These are phyloP conservation scores for Pseudovirgaria hyperparasitica DNA, from an alignment of 2,329 filamentous ascomycete species.

Conservation along the genomic window DNA sequence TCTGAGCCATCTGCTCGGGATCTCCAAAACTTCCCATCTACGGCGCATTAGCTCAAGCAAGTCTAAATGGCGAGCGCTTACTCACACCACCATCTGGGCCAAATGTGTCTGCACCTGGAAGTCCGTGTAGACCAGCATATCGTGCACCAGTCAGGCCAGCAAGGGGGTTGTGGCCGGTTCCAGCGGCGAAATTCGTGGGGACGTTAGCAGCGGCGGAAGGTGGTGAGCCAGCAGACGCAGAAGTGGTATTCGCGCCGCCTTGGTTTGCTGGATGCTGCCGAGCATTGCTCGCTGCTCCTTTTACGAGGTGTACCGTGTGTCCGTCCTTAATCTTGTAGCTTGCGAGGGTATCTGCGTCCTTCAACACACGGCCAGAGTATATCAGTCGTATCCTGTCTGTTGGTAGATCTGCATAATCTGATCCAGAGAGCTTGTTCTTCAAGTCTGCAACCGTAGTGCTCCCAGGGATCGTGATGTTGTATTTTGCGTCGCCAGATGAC, in stretches of 20 bases:
- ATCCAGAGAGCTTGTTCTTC: constrained; percentile 72
- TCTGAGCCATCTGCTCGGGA: constrained; percentile 66
- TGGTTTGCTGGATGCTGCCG: constrained; percentile 43
- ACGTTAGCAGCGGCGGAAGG: constrained; percentile 47
- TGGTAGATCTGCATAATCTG: constrained; percentile 77
- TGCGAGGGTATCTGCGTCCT: constrained; percentile 76
- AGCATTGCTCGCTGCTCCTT: constrained; percentile 82
- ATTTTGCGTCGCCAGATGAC: constrained; percentile 81
- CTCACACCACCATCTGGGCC: constrained; percentile 88
- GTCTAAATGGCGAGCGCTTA: constrained; percentile 12
- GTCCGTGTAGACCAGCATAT: constrained; percentile 81
- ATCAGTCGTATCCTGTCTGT: constrained; percentile 86
- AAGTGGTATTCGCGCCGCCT: constrained; percentile 22
- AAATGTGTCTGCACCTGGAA: constrained; percentile 80
- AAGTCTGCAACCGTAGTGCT: constrained; percentile 70
- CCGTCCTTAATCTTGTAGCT: constrained; percentile 92
- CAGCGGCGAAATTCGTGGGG: constrained; percentile 67
- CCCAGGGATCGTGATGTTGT: constrained; percentile 66
- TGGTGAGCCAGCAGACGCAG: constrained; percentile 27
- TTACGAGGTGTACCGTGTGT: constrained; percentile 93
- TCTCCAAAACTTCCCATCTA: constrained; percentile 84
- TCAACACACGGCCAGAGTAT: constrained; percentile 93
- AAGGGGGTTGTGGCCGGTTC: constrained; percentile 70
- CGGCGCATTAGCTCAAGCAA: constrained; percentile 9
- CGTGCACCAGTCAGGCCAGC: constrained; percentile 84